Evolutionary conservation across 2,329 filamentous ascomycete genomes (phyloP).

Genomic region (Lasiodiplodia citricola): DNA sequence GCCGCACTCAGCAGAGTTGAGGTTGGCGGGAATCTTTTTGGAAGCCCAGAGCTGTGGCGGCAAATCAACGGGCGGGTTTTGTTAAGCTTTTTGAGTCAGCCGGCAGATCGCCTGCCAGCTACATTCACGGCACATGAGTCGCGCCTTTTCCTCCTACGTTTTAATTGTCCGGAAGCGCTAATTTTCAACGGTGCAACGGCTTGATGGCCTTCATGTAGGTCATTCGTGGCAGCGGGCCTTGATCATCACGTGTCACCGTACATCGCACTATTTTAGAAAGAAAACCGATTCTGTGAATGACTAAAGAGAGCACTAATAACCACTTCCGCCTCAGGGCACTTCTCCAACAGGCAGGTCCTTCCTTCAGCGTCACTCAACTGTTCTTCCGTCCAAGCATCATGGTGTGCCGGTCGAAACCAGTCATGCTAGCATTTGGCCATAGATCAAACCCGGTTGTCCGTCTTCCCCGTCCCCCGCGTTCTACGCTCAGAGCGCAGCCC

Average conservation of each 20-base stretch:
- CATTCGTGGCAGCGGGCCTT: neutral
- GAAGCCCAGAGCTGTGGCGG: neutral
- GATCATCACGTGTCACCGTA: neutral
- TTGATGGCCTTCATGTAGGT: neutral
- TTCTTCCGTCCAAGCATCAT: neutral
- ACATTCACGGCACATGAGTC: neutral
- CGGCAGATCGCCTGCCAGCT: neutral
- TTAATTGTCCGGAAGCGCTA: neutral
- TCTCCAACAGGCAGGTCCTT: neutral
- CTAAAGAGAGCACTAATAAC: slow-evolving; percentile 18
- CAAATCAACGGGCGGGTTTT: slow-evolving; percentile 20
- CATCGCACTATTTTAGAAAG: neutral
- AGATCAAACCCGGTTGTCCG: neutral
- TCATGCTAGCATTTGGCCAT: neutral
- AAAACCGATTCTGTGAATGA: slow-evolving; percentile 2
- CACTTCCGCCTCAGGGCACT: neutral
- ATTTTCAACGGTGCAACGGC: neutral
- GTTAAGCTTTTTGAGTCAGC: slow-evolving; percentile 18
- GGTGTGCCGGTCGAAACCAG: neutral
- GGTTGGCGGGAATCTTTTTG: slow-evolving; percentile 11
- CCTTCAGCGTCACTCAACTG: neutral
- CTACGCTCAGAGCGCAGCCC: neutral
- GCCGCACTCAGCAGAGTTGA: neutral
- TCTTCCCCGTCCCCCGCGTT: neutral
- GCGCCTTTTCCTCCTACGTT: neutral